Conservation (phyloP, 2,329 filamentous ascomycete genomes). For the Graphium sp. region DNA sequence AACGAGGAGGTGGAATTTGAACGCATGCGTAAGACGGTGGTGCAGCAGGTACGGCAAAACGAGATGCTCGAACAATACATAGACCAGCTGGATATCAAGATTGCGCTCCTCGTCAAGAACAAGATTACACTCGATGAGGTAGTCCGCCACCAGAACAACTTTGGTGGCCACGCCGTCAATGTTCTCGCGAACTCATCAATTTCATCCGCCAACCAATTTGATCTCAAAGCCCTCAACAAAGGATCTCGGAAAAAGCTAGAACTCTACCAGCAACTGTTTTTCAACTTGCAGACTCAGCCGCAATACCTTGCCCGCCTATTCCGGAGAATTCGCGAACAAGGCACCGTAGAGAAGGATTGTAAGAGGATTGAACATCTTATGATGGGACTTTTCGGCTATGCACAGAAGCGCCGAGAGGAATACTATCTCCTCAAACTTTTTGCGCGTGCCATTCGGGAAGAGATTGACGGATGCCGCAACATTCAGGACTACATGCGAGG, state of each 20-base stretch:
- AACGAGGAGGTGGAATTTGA: constrained; percentile 98
- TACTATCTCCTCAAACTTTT: constrained; percentile 91
- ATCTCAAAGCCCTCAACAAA: constrained; percentile 95
- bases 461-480: constrained; percentile 55
- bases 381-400: constrained; percentile 94
- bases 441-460: constrained; percentile 65
- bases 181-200: constrained; percentile 81
- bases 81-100: constrained; percentile 96
- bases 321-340: constrained; percentile 65
- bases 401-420: constrained; percentile 90
- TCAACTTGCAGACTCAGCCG: constrained; percentile 89
- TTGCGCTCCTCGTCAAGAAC: constrained; percentile 94
- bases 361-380: constrained; percentile 86
- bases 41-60: constrained; percentile 93
- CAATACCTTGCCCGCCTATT: constrained; percentile 87
- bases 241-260: constrained; percentile 89
- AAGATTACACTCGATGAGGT: constrained; percentile 98
- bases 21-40: constrained; percentile 82
- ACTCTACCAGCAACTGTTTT: constrained; percentile 94
- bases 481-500: constrained; percentile 77
- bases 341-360: constrained; percentile 76
- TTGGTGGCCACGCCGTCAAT: constrained; percentile 73
- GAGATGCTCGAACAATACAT: constrained; percentile 97
- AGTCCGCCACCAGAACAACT: constrained; percentile 90
- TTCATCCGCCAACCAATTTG: constrained; percentile 78